Evolutionary conservation across 1,284 basidiomycete species (phyloP), one percentile per base, ranked within the genome.

Genomic region (Pulveroboletus sp.): DNA sequence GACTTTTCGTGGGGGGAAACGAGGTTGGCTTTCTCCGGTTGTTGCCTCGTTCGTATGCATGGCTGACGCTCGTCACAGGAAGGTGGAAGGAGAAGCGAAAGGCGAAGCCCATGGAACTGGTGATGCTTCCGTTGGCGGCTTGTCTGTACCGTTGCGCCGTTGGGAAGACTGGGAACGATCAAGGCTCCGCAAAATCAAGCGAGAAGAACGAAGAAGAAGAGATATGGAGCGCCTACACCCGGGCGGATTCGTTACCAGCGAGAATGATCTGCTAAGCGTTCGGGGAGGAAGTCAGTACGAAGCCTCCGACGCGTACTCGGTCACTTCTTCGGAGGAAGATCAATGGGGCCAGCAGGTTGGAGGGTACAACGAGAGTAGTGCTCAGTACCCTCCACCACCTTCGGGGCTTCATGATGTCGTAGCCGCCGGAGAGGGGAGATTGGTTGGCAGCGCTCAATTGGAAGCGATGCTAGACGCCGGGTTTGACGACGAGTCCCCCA

Each of bases 101-200:
- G 84, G 80, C 46, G 83, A 86, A 62, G 88, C 84, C 10, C 94
- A 97, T 67, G 91, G 85, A 25, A 83, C 81, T 20, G 86, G 86
- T 31, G 83, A 80, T 47, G 80, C 77, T n/a, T 77, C 77, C 7
- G 77, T 80, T 43, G 78, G 82, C 45, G 86, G 82, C 2, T 76
- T 80, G 42, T 83, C 82, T 0, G 86, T 99, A 26, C 95, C 97
- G 0, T 77, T 98, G 68, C 86, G 97, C 38, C 82, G 96, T 55
- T 99, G 97, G 97, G 96, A 99, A 75, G 97, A 99, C 68, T 99
- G 97, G 97, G 97, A 99, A 73, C 86, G 95, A 39, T 96, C 93
- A n/a, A 84, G 96, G 35, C 78, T 98, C 51, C 90, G 96, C 58
- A 98, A 98, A 76, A 66, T 95, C 43, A 87, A 85, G 63, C 87